phyloP scores from a whole-genome alignment of 2,329 filamentous ascomycete species.

The Hansfordia pulvinata region DNA sequence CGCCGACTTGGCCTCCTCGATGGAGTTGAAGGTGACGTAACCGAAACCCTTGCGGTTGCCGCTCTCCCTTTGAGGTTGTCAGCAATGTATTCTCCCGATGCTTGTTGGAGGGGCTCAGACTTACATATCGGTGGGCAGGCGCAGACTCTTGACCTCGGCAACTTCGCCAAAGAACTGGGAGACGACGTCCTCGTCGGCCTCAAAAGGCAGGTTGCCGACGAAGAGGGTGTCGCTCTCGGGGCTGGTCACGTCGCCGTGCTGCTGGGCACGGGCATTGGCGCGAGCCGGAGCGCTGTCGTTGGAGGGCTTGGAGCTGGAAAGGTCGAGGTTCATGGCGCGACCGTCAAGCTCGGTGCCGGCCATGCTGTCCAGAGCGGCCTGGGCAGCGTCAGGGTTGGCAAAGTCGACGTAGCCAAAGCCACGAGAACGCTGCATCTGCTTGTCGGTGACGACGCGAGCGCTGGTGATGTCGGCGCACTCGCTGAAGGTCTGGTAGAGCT shows the following conservation, averaged over 20 bases:
- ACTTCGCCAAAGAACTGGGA: conserved; percentile 60
- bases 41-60: conserved; percentile 85
- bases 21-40: conserved; percentile 70
- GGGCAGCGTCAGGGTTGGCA: conserved; percentile 49
- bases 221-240: conserved; percentile 78
- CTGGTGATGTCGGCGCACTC: conserved; percentile 58
- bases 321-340: conserved; percentile 67
- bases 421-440: conserved; percentile 68
- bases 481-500: conserved; percentile 71
- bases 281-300: conserved; percentile 38
- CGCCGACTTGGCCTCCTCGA: conserved; percentile 72
- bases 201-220: conserved; percentile 82
- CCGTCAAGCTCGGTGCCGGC: conserved; percentile 62
- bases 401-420: conserved; percentile 94
- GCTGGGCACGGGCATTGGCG: conserved; percentile 48
- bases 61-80: conserved; percentile 42
- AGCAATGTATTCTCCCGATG: conserved; percentile 6
- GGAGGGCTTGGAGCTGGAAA: conserved; percentile 52
- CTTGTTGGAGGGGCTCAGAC: conserved; percentile 13
- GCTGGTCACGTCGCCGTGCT: conserved; percentile 69
- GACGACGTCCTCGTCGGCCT: conserved; percentile 64
- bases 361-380: conserved; percentile 62
- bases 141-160: conserved; percentile 61
- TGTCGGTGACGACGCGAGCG: conserved; percentile 74
- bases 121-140: conserved; percentile 74